Evolutionary conservation across 2,329 filamentous ascomycete species (phyloP).

Genomic region (Dothistroma pini): DNA sequence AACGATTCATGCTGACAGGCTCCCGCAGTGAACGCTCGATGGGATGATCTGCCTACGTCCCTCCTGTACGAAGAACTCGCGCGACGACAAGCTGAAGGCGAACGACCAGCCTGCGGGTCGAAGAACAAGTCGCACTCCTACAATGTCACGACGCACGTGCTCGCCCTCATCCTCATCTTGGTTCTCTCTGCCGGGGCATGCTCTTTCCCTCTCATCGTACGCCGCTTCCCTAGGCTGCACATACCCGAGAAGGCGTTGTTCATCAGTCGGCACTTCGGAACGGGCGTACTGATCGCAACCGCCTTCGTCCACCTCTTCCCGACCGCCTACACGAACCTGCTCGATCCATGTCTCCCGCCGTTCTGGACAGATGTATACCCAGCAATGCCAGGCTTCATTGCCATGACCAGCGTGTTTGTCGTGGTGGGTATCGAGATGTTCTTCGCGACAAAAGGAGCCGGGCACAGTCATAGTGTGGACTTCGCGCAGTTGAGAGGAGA

Average conservation of each 20-base stretch:
- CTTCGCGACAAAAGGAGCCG: constrained; percentile 67
- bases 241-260: constrained; percentile 59
- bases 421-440: constrained; percentile 88
- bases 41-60: constrained; percentile 40
- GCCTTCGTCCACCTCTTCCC: constrained; percentile 60
- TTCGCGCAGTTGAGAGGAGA: constrained; percentile 29
- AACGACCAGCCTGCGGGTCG: constrained; percentile 53
- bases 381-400: constrained; percentile 75
- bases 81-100: constrained; percentile 44
- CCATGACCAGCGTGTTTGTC: constrained; percentile 75
- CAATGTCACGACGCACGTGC: constrained; percentile 55
- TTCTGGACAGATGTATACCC: constrained; percentile 78
- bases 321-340: constrained; percentile 58
- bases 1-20: constrained; percentile 13
- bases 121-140: constrained; percentile 46
- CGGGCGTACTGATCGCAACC: constrained; percentile 55
- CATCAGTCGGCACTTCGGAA: constrained; percentile 57
- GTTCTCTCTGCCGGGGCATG: constrained; percentile 55
- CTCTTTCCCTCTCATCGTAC: constrained; percentile 58
- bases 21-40: constrained; percentile 26
- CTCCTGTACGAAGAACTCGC: constrained; percentile 49
- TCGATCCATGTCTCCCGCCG: constrained; percentile 64
- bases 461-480: constrained; percentile 53
- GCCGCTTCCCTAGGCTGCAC: constrained; percentile 57
- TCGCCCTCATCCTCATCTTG: constrained; percentile 57